Evolutionary conservation across 2,329 filamentous ascomycete genomes (phyloP).

Genomic region (Albophoma yamanashiensis): DNA sequence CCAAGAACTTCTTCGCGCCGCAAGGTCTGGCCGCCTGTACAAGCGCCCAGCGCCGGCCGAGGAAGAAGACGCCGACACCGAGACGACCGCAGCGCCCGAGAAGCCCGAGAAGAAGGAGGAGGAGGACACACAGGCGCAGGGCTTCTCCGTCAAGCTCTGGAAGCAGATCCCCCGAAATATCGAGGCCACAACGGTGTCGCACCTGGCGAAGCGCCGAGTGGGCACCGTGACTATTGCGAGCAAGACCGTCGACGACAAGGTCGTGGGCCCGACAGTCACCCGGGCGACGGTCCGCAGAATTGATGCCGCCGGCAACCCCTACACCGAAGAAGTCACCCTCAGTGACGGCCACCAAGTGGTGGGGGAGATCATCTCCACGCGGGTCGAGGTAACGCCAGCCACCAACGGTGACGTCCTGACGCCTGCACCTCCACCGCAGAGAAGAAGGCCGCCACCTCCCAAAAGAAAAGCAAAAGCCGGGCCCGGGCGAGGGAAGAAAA

Average conservation of each 20-base stretch:
- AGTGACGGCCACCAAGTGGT: conserved; percentile 70
- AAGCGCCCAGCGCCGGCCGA: conserved; percentile 57
- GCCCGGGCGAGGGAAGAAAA: conserved; percentile 68
- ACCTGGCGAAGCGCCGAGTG: conserved; percentile 52
- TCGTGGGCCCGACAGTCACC: conserved; percentile 48
- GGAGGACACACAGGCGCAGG: conserved; percentile 39
- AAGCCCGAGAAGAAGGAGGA: conserved; percentile 55
- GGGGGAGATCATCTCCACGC: conserved; percentile 64
- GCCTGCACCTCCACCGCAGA: conserved; percentile 26
- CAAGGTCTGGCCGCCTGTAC: conserved; percentile 65
- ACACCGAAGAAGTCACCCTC: conserved; percentile 74
- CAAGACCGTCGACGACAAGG: conserved; percentile 33
- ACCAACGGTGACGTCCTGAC: conserved; percentile 45
- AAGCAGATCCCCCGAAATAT: conserved; percentile 49
- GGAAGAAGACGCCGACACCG: conserved; percentile 46
- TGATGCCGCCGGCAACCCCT: conserved; percentile 70
- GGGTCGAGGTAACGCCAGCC: conserved; percentile 42
- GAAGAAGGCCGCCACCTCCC: conserved; percentile 60
- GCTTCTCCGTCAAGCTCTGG: conserved; percentile 48
- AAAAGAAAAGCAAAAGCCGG: conserved; percentile 71
- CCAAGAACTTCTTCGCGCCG: conserved; percentile 71
- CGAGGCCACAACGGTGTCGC: conserved; percentile 41
- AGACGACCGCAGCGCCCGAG: conserved; percentile 28
- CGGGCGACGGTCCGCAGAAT: conserved; percentile 71
- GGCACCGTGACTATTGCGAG: conserved; percentile 47